phyloP scores from a whole-genome alignment of 306 rosid genomes.

The Prunus mira region DNA sequence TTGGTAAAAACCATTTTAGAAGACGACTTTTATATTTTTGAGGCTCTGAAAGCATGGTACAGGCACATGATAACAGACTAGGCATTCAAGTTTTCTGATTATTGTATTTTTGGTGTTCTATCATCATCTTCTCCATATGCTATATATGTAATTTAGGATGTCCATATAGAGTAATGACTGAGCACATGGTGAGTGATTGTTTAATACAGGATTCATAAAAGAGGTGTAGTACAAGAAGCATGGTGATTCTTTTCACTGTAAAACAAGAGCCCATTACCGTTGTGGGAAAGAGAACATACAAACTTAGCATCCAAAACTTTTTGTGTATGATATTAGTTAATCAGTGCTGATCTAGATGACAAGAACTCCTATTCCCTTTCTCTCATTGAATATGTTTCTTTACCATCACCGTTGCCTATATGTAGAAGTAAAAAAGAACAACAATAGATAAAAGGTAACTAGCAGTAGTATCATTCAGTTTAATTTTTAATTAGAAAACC shows the following conservation, averaged over 20 bases:
- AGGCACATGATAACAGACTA: neutral
- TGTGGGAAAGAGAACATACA: neutral
- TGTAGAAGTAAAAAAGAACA: neutral
- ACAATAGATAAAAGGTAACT: neutral
- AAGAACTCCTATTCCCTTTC: neutral
- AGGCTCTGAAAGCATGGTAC: neutral
- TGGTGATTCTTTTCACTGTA: neutral
- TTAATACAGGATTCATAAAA: neutral
- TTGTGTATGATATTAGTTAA: neutral
- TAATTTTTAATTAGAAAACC: neutral
- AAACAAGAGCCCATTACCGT: neutral
- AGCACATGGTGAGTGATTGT: neutral
- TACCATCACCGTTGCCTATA: neutral
- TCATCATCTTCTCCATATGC: neutral
- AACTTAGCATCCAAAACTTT: neutral
- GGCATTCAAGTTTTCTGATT: neutral
- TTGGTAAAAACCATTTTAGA: neutral
- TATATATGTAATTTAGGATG: neutral
- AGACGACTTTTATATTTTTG: neutral
- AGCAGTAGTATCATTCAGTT: neutral
- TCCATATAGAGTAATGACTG: neutral
- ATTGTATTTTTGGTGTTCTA: neutral
- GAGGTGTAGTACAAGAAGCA: neutral
- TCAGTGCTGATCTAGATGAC: neutral
- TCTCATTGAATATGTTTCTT: neutral